Base-by-base conservation (phyloP, 306 rosid species). In the Ceratonia siliqua region DNA sequence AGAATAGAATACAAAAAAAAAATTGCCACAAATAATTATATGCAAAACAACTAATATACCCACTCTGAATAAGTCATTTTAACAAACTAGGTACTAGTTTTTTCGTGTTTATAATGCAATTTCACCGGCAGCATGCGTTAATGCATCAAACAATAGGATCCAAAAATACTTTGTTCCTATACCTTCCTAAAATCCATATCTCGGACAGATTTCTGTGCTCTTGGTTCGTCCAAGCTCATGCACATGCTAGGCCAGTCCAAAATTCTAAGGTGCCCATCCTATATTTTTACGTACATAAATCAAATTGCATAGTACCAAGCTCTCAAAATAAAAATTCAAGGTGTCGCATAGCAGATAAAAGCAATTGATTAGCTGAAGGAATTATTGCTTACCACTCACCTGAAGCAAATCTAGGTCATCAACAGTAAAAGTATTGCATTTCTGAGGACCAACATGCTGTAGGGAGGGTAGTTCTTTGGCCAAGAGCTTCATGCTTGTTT, bases 151-250 rank as follows among this genome's bases (percentile, higher is more conserved):
- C 73, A 64, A 27, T 8, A 32, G 57, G 79, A 64, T 78, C 21
- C 39, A 43, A 28, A 52, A 24, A 74, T 18, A 64, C 28, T 41
- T 74, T 56, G 13, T 48, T 3, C 39, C 9, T 11, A 38, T 64
- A 63, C 86, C 45, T 72, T 89, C 98, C 98, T 94, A 59, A 91
- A 94, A 84, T 94, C 98, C 86, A 94, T 88, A 76, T 94, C 97
- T 33, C 75, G 85, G 38, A 94, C 86, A 38, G 97, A 90, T 58
- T 84, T 91, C 74, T 94, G 98, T 0, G 95, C 96, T 61, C 73
- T 89, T 3, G 96, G 94, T 84, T 94, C 96, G 73, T 94, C 97
- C 86, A 94, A 85, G 70, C 91, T 86, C 39, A 61, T 22, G 21
- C 77, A 65, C 83, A 94, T 69, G 87, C 87, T 80, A 42, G 98